These are phyloP conservation scores for Ramaria sp. DNA, from an alignment of 768 basidiomycete genomes.

Conservation along the genomic window DNA sequence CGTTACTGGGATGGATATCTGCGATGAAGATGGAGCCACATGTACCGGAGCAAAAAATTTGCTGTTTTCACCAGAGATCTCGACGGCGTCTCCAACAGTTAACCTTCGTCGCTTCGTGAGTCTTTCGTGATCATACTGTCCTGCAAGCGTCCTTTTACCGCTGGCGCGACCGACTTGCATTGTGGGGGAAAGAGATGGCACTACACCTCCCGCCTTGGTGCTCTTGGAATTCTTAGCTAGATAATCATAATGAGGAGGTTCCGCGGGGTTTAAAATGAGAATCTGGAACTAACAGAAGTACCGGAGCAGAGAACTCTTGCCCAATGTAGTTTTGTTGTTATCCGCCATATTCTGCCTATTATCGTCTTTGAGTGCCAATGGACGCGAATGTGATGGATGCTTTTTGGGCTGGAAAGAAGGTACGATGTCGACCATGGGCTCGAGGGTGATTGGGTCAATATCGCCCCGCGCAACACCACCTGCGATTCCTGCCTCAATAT, in stretches of 20 bases:
- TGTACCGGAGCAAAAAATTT: neutral
- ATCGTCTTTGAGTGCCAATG: conserved; percentile 14
- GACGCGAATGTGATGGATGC: conserved; percentile 20
- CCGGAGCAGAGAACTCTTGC: conserved; percentile 34
- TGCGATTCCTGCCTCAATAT: conserved; percentile 53
- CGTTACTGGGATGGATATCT: neutral
- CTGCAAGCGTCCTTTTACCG: conserved; percentile 65
- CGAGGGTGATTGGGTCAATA: conserved; percentile 54
- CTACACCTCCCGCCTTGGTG: conserved; percentile 13
- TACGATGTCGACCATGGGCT: conserved; percentile 69
- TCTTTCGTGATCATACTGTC: conserved; percentile 58
- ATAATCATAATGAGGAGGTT: conserved; percentile 31
- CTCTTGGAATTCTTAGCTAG: conserved; percentile 12
- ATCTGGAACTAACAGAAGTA: conserved; percentile 48
- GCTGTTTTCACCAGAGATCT: neutral
- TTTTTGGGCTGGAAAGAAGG: conserved; percentile 46
- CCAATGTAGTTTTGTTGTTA: conserved; percentile 33
- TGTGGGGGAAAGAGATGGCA: conserved; percentile 8
- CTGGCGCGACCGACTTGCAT: conserved; percentile 42
- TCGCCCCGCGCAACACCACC: conserved; percentile 57
- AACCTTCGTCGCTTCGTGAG: conserved; percentile 28
- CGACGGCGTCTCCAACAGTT: neutral
- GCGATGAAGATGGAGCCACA: neutral
- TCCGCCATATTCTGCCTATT: conserved; percentile 23
- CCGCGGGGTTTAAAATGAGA: conserved; percentile 20